Evolutionary conservation across 257 asterid genomes (phyloP), one percentile per base, ranked within the genome.

Genomic region (Coffea canephora): DNA sequence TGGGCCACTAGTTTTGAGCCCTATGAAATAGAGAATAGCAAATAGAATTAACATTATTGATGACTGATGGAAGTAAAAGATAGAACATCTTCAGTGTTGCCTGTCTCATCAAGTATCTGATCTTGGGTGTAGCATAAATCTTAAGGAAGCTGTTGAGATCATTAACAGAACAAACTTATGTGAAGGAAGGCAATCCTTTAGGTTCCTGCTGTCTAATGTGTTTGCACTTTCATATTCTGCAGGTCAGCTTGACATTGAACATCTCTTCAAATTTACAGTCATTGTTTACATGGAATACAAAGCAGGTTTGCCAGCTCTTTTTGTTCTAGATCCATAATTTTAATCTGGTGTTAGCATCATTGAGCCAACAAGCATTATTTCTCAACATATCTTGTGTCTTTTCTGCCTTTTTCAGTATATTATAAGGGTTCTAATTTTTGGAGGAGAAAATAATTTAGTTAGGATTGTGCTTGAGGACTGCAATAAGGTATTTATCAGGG

Each of bases 271-370:
- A 90, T 85, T 79, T 92, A 75, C 86, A 85, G 83, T 84, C 90
- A 34, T 77, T 90, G 83, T 92, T 92, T 83, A 92, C 97, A 19
- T 90, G 97, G 97, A 90, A 90, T 73, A 92, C 95, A 16, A 92
- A 92, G 84, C 97, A 92, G 97, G 97, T 91, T 72, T 50, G 86
- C 77, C 49, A 10, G 27, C 50, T 23, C 27, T 27, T 10, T 10
- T 7, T 50, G 59, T 2, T 55, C 9, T 12, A 5, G 25, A 25
- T 61, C 3, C 3, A 45, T 25, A 3, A 15, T 31, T 64, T 45
- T n/a, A 34, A 45, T 19, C 52, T 76, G 61, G 41, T 41, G 31
- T 13, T 76, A n/a, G 79, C 25, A 43, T 55, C 23, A 1, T 8
- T 34, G 39, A 54, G 78, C 52, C 62, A 31, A 74, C 66, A 43